Evolutionary conservation across 805 yeast genomes (phyloP).

Genomic region (Wickerhamomyces hampshirensis): DNA sequence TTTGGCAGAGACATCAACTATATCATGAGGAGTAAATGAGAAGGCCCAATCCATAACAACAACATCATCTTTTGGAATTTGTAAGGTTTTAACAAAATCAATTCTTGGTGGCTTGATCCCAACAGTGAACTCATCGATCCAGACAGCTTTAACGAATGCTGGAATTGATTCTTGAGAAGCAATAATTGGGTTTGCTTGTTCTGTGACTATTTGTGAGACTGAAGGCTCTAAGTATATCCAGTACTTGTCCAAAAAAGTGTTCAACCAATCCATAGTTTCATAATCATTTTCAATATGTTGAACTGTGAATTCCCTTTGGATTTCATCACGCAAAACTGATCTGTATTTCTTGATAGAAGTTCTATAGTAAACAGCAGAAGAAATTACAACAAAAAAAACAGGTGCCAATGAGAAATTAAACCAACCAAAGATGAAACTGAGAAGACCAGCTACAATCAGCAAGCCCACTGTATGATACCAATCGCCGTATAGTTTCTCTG

Average conservation of each 20-base stretch:
- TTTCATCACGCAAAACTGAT: constrained; percentile 64
- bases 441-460: constrained; percentile 57
- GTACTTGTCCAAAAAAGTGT: constrained; percentile 80
- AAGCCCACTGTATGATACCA: constrained; percentile 92
- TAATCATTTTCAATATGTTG: constrained; percentile 80
- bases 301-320: constrained; percentile 82
- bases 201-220: constrained; percentile 77
- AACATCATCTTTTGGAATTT: constrained; percentile 85
- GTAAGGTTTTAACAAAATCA: constrained; percentile 83
- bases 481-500: constrained; percentile 79
- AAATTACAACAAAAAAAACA: constrained; percentile 63
- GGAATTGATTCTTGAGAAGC: constrained; percentile 77
- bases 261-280: constrained; percentile 95
- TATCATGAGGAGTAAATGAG: constrained; percentile 88
- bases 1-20: constrained; percentile 77
- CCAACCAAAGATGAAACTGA: constrained; percentile 79
- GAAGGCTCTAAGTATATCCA: constrained; percentile 93
- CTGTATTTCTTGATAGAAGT: constrained; percentile 80
- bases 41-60: constrained; percentile 98
- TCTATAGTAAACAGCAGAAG: constrained; percentile 69
- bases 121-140: constrained; percentile 84
- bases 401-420: constrained; percentile 76
- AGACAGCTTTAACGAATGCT: constrained; percentile 72
- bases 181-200: constrained; percentile 77
- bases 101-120: constrained; percentile 96